Percentiles rank a stretch among this genome's conserved stretches.
Conservation (phyloP, 352 stramenopile genomes). For the Phytophthora pinifolia region DNA sequence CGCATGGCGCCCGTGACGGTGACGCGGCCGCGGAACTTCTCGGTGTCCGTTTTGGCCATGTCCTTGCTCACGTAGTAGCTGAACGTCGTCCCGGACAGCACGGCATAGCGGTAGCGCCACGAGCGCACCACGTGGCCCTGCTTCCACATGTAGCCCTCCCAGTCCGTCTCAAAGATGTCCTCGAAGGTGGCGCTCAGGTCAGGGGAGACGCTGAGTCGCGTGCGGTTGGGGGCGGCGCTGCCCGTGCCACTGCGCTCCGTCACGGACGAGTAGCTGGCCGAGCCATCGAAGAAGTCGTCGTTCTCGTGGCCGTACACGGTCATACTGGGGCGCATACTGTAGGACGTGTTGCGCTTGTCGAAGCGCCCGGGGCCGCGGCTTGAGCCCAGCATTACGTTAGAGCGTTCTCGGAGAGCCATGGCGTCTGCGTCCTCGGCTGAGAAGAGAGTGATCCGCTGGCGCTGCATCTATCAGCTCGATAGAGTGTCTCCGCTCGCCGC, state of each 20-base stretch:
- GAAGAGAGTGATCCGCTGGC: slow-evolving; percentile 73
- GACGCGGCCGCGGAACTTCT: slow-evolving; percentile 82
- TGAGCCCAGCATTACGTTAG: slow-evolving; percentile 25
- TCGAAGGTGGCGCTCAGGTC: slow-evolving; percentile 76
- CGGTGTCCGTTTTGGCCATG: slow-evolving; percentile 71
- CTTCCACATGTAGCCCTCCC: slow-evolving; percentile 89
- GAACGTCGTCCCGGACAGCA: slow-evolving; percentile 79
- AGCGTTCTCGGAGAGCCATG: slow-evolving; percentile 70
- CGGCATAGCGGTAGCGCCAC: slow-evolving; percentile 82
- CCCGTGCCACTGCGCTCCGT: slow-evolving; percentile 45
- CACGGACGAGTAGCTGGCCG: slow-evolving; percentile 48
- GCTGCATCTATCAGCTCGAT: slow-evolving; percentile 29
- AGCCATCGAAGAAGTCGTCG: slow-evolving; percentile 60
- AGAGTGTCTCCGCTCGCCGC: too few species aligned
- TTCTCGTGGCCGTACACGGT: slow-evolving; percentile 62
- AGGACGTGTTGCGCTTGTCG: slow-evolving; percentile 44
- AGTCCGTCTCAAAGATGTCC: slow-evolving; percentile 87
- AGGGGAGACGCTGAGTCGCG: slow-evolving; percentile 63
- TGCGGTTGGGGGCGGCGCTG: slow-evolving; percentile 32
- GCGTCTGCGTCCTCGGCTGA: slow-evolving; percentile 67
- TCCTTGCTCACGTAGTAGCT: slow-evolving; percentile 87
- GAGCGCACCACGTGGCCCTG: slow-evolving; percentile 86
- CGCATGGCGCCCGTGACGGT: slow-evolving; percentile 71
- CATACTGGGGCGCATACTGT: slow-evolving; percentile 60
- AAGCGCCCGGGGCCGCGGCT: slow-evolving; percentile 32